Evolutionary conservation across 345 rosid genomes (phyloP).

Genomic region (Clarkia xantiana): DNA sequence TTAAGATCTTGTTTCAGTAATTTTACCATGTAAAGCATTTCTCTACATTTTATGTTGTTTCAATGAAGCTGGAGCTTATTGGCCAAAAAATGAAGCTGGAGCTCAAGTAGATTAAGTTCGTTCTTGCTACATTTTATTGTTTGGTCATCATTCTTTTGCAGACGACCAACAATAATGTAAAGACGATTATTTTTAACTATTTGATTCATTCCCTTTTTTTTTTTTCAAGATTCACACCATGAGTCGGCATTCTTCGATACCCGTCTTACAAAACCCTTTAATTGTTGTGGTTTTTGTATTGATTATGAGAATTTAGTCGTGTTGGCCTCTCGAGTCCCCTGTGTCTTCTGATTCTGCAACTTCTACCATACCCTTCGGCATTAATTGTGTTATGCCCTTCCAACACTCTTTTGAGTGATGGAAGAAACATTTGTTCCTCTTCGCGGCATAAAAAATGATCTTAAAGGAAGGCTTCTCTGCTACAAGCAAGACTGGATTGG

Average conservation of each 20-base stretch:
- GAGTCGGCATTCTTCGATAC: slow-evolving; percentile 7
- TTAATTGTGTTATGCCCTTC: no score
- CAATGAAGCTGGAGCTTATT: background rate
- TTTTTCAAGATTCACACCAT: slow-evolving; percentile 10
- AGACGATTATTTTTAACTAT: slow-evolving; percentile 8
- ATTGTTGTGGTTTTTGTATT: slow-evolving; percentile 6
- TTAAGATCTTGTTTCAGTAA: no score
- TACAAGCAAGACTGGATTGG: slow-evolving; percentile 75
- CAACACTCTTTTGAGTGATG: slow-evolving; percentile 25
- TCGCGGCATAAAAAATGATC: slow-evolving; percentile 63
- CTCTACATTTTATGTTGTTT: slow-evolving; percentile 1
- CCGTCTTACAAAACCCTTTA: slow-evolving; percentile 13
- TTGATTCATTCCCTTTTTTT: slow-evolving; percentile 10
- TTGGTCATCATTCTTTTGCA: slow-evolving; percentile 11
- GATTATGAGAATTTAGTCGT: slow-evolving; percentile 12
- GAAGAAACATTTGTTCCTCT: slow-evolving; percentile 74
- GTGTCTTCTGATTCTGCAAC: slow-evolving; percentile 7
- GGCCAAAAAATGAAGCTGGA: slow-evolving; percentile 5
- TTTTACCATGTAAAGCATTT: background rate
- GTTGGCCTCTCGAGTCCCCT: slow-evolving; percentile 48
- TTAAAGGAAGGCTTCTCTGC: slow-evolving; percentile 50
- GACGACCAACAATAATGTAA: slow-evolving; percentile 33
- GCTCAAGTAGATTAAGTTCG: slow-evolving; percentile 19
- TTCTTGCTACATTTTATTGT: slow-evolving; percentile 25
- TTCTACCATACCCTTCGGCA: slow-evolving; percentile 4